Base-by-base conservation (phyloP, 2,329 filamentous ascomycete genomes). In the Endocalyx cinctus region DNA sequence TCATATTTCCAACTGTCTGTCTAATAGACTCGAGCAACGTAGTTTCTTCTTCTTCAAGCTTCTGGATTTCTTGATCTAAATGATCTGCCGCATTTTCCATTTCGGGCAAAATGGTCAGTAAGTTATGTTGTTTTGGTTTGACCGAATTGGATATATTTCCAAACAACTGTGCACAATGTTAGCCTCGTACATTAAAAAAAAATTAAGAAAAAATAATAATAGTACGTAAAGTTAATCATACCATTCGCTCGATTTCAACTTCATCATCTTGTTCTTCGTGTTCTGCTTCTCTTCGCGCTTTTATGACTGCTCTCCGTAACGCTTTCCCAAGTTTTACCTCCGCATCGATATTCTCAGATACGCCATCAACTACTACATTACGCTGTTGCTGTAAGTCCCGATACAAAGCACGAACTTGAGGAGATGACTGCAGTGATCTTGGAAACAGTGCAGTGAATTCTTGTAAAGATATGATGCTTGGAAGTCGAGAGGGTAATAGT, bases 401-500 rank as follows among this genome's bases (percentile, higher is more conserved):
- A 55, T 94, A 94, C 5, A 95, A 69, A 1, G 71, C 66, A 36
- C 78, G 76, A 29, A 90, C 71, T 35, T 82, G 78, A 0, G 83
- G 75, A 29, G 80, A 82, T 16, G 71, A 65, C 38, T 80, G 82
- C 31, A 80, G 68, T 25, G 74, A 60, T 31, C 72, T 75, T 10
- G 87, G 87, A 52, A 94, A 92, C 26, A 90, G 71, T 17, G 80
- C 71, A 27, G 77, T 79, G 66, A 94, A 94, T 45, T 87, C 76
- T 37, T 79, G 70, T 29, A 88, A 71, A 6, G 86, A 81, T 46
- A 88, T 67, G 52, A 88, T 75, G 43, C 82, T 74, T 26, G 84
- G 81, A 23, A 94, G 69, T 17, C 83, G 73, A 6, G 87, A 81
- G 10, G 87, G 84, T 18, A 82, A 71, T 22, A 94, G 74, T 38